A percentile compares a stretch with the other conserved stretches of the same genome.
These are phyloP conservation scores for Hyaloscypha finlandica DNA, from an alignment of 495 filamentous ascomycete genomes.

Conservation along the genomic window DNA sequence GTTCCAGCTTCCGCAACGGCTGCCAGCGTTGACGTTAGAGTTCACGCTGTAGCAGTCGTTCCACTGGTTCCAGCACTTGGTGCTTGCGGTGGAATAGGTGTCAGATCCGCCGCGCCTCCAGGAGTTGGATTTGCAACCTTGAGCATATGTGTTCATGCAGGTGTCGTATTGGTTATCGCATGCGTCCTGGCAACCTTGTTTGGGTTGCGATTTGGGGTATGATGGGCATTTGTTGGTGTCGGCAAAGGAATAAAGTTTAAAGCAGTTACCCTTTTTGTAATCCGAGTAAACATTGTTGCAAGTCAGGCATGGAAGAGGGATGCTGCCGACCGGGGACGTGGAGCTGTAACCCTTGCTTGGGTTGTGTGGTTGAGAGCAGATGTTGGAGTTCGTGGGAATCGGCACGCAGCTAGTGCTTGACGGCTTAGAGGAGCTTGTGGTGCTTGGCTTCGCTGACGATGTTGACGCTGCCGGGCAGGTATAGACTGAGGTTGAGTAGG, in stretches of 20 bases:
- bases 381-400: constrained; percentile 45
- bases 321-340: constrained; percentile 49
- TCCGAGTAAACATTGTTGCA: constrained; percentile 49
- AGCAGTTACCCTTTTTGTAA: constrained; percentile 37
- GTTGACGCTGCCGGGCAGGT: constrained; percentile 33
- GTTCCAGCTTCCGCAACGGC: constrained; percentile 27
- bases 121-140: constrained; percentile 39
- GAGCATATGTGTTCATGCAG: constrained; percentile 45
- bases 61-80: constrained; percentile 45
- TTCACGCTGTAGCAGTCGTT: constrained; percentile 41
- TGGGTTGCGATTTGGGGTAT: constrained; percentile 35
- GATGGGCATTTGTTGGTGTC: constrained; percentile 40
- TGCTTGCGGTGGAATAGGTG: constrained; percentile 34
- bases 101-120: constrained; percentile 21
- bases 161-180: constrained; percentile 50
- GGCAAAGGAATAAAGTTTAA: constrained; percentile 47
- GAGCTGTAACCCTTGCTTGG: constrained; percentile 39
- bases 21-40: constrained; percentile 23
- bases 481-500: constrained; percentile 37
- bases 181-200: constrained; percentile 46
- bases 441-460: constrained; percentile 13
- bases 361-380: constrained; percentile 47
- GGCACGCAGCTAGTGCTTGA: constrained; percentile 37
- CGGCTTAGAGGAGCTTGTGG: constrained; percentile 14
- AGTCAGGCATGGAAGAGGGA: constrained; percentile 47